Base-by-base conservation (phyloP, 2,329 filamentous ascomycete genomes). In the Colletotrichum sidae region DNA sequence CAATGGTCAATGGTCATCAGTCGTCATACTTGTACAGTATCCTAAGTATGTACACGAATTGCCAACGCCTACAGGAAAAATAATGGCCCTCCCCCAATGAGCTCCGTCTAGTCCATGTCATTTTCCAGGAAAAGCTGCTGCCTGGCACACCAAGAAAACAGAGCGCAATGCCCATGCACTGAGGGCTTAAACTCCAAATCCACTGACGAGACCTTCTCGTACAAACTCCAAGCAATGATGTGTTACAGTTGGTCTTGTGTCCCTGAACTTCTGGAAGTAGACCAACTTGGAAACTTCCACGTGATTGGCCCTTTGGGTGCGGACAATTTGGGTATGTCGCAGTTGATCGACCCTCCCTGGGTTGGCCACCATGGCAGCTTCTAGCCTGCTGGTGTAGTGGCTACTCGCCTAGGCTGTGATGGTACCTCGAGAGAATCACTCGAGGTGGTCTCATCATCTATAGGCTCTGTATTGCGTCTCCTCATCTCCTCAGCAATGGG, bases 381-480 rank as follows among this genome's bases (percentile, higher is more conserved):
- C 64, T 68, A 68, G 53, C 42, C 47, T 50, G 56, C 60, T 15
- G 67, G 67, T 12, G 64, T 68, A 13, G 65, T 69, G 10, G 54
- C 13, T 2, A 65, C 67, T 41, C 67, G 52, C 11, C 67, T 52
- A 13, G 67, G 41, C 15, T 42, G 44, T 25, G 44, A 46, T 47
- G 60, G 47, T n/a, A 37, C 47, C 13, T 62, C 62, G 25, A 25
- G 25, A 8, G 46, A 42, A 17, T 57, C 58, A 11, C 44, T 65
- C 12, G 58, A 61, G 2, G 58, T 62, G 49, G 49, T 61, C 8
- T 61, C 67, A 15, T 69, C 67, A 10, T 68, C 67, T 13, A 41
- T 39, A 2, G 65, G 65, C 51, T 58, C 65, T 3, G 67, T 69
- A 6, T 67, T 55, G 25, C 65, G 65, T 11, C 67, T 39, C 11